Conservation (phyloP, 2,329 filamentous ascomycete species). For the Sporothrix pallida region DNA sequence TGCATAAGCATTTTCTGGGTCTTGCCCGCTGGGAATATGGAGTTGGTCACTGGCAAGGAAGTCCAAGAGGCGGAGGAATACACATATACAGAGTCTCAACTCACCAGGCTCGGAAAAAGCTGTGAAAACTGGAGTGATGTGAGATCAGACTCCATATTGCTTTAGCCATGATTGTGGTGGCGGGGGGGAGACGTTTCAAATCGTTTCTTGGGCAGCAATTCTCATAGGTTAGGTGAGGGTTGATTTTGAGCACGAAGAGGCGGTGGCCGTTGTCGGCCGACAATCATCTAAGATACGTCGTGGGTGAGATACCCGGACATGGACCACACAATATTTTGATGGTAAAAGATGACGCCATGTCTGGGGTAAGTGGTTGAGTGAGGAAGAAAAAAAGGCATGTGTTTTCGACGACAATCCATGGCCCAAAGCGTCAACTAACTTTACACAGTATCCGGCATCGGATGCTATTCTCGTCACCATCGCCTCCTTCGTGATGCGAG, state of each 20-base stretch:
- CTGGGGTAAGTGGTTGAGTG: neutral
- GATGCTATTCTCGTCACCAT: constrained; percentile 17
- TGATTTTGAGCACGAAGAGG: neutral
- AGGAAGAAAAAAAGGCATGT: no score
- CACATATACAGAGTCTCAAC: no score
- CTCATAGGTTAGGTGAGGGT: neutral
- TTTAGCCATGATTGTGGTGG: neutral
- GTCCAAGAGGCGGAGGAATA: no score
- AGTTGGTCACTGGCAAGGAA: no score
- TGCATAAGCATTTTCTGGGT: no score
- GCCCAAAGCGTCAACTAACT: neutral
- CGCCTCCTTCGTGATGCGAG: neutral
- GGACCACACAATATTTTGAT: neutral
- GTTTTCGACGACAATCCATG: neutral
- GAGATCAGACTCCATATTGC: neutral
- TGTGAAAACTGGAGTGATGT: neutral
- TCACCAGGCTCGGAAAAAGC: no score
- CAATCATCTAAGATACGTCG: neutral
- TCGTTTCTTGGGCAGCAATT: neutral
- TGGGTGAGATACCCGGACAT: neutral
- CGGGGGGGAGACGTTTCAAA: neutral
- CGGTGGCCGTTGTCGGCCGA: constrained; percentile 6
- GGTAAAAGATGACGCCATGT: neutral
- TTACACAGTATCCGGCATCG: neutral
- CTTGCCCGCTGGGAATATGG: neutral